Evolutionary conservation across 2,329 filamentous ascomycete species (phyloP), one percentile per base, ranked within the genome.

Genomic region (Aspergillus sp.): DNA sequence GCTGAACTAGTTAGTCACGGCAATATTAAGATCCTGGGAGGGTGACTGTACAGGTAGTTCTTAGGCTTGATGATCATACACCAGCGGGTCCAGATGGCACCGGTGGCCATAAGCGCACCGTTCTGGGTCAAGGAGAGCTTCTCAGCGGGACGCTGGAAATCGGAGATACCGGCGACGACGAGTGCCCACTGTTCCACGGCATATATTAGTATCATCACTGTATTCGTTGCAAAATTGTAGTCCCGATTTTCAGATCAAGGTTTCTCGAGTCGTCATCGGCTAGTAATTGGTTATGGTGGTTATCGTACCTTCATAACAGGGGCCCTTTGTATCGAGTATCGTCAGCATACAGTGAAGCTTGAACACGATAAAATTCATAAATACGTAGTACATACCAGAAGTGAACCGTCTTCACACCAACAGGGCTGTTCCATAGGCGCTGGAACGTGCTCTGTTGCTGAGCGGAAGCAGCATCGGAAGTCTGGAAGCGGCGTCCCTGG

Each of bases 1-100:
- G 61, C 89, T 92, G 61, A 33, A 44, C 33, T 11, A 20, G 39
- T 66, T 61, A 67, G 59, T 34, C 37, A 48, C 11, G 24, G 34
- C 8, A 22, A 46, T 5, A 12, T 19, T 13, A 5, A 13, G n/a
- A 6, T 5, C 9, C 5, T 15, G 1, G 27, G 45, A 20, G 8
- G 42, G 13, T 3, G 20, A 19, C 79, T 87, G 48, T 80, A 91
- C 88, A 97, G 89, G 71, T 92, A 80, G 83, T 99, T 99, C 78
- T 87, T 87, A 57, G 95, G 95, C 77, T 87, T 92, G 79, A 99
- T 99, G 76, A 99, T 89, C 73, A 98, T 83, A 83, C 95, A 99
- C 95, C 95, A 99, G 66, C 95, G 86, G 46, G 95, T 99, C 95
- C 95, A 99, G 83, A 99, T 99, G 64, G 89, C 79, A 66, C 95